These are phyloP conservation scores for Auriculariales sp. DNA, from an alignment of 768 basidiomycete species.

Conservation along the genomic window DNA sequence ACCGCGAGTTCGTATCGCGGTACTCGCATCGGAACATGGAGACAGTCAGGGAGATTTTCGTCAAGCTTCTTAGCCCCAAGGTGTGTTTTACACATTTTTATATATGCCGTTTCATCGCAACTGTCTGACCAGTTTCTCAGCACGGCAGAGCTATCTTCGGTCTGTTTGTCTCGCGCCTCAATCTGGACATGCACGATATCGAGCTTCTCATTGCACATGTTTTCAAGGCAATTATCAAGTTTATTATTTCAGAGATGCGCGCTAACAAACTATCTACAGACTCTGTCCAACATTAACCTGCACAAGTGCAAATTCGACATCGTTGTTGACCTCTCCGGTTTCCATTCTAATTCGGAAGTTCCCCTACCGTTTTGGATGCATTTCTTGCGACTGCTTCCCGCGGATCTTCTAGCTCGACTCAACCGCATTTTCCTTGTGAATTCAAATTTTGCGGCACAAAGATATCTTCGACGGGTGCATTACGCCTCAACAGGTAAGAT, in stretches of 20 bases:
- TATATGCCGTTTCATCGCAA: not conserved
- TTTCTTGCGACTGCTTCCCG: constrained; percentile 61
- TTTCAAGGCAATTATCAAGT: constrained; percentile 44
- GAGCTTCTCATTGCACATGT: constrained; percentile 67
- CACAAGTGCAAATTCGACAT: constrained; percentile 36
- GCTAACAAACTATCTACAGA: not conserved
- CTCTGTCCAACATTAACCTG: not conserved
- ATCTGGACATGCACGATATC: constrained; percentile 67
- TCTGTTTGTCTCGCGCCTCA: constrained; percentile 50
- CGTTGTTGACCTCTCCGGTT: constrained; percentile 70
- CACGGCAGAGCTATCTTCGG: constrained; percentile 26
- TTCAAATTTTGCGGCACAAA: constrained; percentile 53
- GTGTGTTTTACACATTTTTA: constrained; percentile 25
- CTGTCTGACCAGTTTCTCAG: not conserved
- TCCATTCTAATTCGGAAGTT: constrained; percentile 59
- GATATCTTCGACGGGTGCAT: constrained; percentile 63
- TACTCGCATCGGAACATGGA: constrained; percentile 44
- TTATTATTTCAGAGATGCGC: not conserved
- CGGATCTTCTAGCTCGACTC: constrained; percentile 50
- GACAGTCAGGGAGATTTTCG: constrained; percentile 53
- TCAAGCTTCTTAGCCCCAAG: constrained; percentile 31
- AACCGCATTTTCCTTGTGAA: constrained; percentile 51
- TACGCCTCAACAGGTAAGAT: constrained; percentile 45
- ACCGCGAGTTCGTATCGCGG: constrained; percentile 50
- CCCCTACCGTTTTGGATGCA: constrained; percentile 73